Evolutionary conservation across 306 rosid genomes (phyloP), one percentile per base, ranked within the genome.

Genomic region (Lathyrus aphaca): DNA sequence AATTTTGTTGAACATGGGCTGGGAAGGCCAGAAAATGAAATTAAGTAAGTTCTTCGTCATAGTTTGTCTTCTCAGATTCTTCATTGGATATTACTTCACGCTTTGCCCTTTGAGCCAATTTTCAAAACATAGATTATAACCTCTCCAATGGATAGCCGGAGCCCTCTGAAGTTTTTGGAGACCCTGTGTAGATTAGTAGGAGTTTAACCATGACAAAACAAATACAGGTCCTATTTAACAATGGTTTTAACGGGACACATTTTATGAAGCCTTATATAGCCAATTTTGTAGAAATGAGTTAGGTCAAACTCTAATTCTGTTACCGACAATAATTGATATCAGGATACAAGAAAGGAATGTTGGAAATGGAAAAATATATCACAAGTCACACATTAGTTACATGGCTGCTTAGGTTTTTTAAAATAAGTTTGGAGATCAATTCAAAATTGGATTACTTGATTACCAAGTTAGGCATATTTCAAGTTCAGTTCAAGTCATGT

Each of bases 21-120:
- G 51, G 69, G 73, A 48, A 78, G 77, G 68, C 80, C 71, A 15
- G 90, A 76, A 82, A 57, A 80, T 76, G 90, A 82, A 82, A 81
- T 80, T 49, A 90, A 81, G 96, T 85, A 79, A 81, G 89, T 75
- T 49, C 32, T 39, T 69, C 53, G 16, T 63, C 44, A 43, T 60
- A 55, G 48, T 60, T 64, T 38, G 39, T n/a, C 74, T 72, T 43
- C 37, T 51, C 45, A 50, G 49, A 13, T 64, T 65, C 32, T 66
- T 66, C 68, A 16, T 11, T 40, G 53, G 51, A 37, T 15, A 58
- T 55, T 72, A n/a, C 12, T 19, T 59, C 59, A 39, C 27, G 68
- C 51, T 17, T 66, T 74, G 6, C 35, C 23, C 35, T 79, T 51
- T 4, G 68, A 40, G 70, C 49, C 49, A 15, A 35, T 48, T 69